A percentile compares a stretch with the other conserved stretches of the same genome.
phyloP scores from a whole-genome alignment of 768 basidiomycete species.

The Tricholoma saponaceum region DNA sequence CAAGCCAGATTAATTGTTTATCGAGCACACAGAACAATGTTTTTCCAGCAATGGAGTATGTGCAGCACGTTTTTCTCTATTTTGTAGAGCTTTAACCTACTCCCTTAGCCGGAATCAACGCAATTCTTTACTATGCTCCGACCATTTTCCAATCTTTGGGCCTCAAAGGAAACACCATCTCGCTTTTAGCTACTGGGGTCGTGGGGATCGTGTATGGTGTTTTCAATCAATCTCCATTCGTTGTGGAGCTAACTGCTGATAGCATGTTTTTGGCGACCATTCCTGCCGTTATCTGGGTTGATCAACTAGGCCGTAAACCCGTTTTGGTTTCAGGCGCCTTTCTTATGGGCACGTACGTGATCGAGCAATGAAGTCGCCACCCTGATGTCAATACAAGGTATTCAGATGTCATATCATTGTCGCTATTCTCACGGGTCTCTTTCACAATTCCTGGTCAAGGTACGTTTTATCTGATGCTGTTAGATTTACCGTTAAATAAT shows the following conservation, averaged over 20 bases:
- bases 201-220: constrained; percentile 69
- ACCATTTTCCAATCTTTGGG: constrained; percentile 62
- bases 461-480: constrained; percentile 22
- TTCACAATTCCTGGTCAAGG: constrained; percentile 49
- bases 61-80: neutral
- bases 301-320: constrained; percentile 72
- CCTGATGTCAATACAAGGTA: neutral
- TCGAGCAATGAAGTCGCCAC: constrained; percentile 6
- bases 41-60: constrained; percentile 79
- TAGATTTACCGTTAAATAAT: constrained; percentile 4
- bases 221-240: neutral
- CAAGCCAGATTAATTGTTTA: neutral
- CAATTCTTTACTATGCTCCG: constrained; percentile 74
- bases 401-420: constrained; percentile 65
- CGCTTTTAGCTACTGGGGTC: constrained; percentile 56
- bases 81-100: neutral
- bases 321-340: constrained; percentile 72
- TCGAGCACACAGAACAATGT: constrained; percentile 48
- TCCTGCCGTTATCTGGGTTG: constrained; percentile 79
- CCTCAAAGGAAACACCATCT: constrained; percentile 55
- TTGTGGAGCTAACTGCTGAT: neutral
- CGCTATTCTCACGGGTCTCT: constrained; percentile 59
- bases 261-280: constrained; percentile 77
- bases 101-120: constrained; percentile 54
- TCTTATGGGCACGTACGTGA: constrained; percentile 58